Base-by-base conservation (phyloP, 2,329 filamentous ascomycete genomes). In the Beauveria rudraprayagi region DNA sequence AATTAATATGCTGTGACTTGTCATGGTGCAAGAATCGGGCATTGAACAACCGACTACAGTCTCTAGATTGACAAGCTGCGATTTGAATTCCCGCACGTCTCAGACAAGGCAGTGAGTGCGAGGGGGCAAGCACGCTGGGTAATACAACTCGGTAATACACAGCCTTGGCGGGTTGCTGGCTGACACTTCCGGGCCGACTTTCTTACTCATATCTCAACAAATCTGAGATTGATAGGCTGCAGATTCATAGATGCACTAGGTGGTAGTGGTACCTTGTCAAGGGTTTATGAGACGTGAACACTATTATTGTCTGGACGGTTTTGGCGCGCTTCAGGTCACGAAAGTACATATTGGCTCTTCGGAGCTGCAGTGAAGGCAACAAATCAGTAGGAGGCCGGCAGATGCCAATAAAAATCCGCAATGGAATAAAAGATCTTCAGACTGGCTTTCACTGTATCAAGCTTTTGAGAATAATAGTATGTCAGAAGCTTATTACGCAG, bases 201-300 rank as follows among this genome's bases (percentile, higher is more conserved):
- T 60, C 57, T 60, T 60, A 60, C 57, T 60, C 57, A 60, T 60
- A 60, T 53, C 57, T 60, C 48, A 54, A 47, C 41, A 60, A 60
- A 53, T 43, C 47, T 37, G 24, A 52, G 47, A 52, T 59, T 59
- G 26, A 44, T 34, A 44, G 56, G 19, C 46, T n/a, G 24, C 44
- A 40, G 56, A 59, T 43, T 44, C 17, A 34, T 19, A 57, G 55
- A 57, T 57, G 44, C 19, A 26, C 55, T 37, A 19, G 40, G 28
- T 30, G 19, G 30, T 28, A 28, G 7, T 28, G 5, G 26, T 19
- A 57, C n/a, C 30, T 56, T 22, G 34, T 37, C 28, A 19, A 26
- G 37, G 48, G 47, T 34, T 5, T 17, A 41, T 37, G 26, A 54
- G 40, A 30, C 40, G 19, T 22, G 56, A 40, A 24, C 57, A 41